Evolutionary conservation across 108 stramenopile species (phyloP).

Genomic region (Fragilaria crotonensis): DNA sequence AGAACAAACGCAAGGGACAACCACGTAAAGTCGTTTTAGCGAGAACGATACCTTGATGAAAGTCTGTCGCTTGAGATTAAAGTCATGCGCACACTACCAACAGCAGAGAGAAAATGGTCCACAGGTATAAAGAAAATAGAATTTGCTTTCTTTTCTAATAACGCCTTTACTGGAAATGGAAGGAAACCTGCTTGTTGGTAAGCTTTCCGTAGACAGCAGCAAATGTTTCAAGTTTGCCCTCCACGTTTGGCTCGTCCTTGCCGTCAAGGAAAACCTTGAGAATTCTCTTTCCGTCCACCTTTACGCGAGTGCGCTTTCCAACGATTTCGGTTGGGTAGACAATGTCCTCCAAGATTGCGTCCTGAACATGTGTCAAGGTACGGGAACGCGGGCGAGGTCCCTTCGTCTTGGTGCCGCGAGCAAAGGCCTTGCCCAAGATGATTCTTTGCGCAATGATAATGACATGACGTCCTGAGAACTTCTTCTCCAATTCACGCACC

Average conservation of each 20-base stretch:
- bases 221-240: constrained; percentile 94
- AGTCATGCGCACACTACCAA: too few species aligned
- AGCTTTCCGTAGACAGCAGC: constrained; percentile 96
- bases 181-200: constrained; percentile 97
- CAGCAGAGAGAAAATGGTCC: too few species aligned
- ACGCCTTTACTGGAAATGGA: constrained; percentile 78
- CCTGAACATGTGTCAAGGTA: constrained; percentile 97
- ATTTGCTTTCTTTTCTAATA: too few species aligned
- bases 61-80: too few species aligned
- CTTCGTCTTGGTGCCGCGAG: constrained; percentile 81
- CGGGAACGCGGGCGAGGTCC: constrained; percentile 95
- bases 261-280: constrained; percentile 94
- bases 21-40: too few species aligned
- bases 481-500: constrained; percentile 99
- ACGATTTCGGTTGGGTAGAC: constrained; percentile 99
- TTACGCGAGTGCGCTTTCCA: constrained; percentile 98
- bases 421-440: constrained; percentile 93
- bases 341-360: constrained; percentile 98
- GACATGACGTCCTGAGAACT: constrained; percentile 96
- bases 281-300: constrained; percentile 94
- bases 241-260: constrained; percentile 96
- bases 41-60: too few species aligned
- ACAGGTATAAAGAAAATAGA: too few species aligned
- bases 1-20: too few species aligned
- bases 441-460: constrained; percentile 96